Evolutionary conservation across 106 monocot genomes (phyloP).

Genomic region (Apostasia ramifera): DNA sequence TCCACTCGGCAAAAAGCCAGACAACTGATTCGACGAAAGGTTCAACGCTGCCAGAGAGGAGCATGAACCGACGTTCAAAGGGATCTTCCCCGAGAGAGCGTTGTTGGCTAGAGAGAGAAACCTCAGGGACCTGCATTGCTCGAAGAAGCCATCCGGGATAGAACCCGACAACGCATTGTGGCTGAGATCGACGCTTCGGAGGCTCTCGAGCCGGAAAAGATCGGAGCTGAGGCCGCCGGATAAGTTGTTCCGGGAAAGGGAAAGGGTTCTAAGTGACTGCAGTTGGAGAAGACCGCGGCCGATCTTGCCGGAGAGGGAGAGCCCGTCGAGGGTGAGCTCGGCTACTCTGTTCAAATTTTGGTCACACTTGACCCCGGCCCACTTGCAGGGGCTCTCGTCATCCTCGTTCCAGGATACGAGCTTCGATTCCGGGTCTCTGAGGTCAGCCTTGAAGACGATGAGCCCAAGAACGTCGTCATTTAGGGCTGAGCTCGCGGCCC

Average conservation of each 20-base stretch:
- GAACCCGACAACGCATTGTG: slow-evolving; percentile 36
- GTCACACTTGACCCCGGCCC: slow-evolving; percentile 51
- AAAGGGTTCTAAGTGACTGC: slow-evolving; percentile 30
- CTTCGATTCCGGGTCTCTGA: slow-evolving; percentile 28
- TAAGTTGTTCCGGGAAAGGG: slow-evolving; percentile 53
- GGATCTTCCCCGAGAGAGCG: slow-evolving; percentile 36
- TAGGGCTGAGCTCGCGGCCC: slow-evolving; percentile 13
- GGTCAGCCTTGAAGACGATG: slow-evolving; percentile 62
- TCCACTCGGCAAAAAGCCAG: slow-evolving; percentile 26
- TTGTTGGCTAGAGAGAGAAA: slow-evolving; percentile 41
- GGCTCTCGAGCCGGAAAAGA: slow-evolving; percentile 26
- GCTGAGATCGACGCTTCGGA: slow-evolving; percentile 42
- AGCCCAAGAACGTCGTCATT: slow-evolving; percentile 70
- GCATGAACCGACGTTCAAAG: slow-evolving; percentile 34
- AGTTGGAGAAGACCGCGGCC: slow-evolving; percentile 64
- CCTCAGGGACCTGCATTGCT: slow-evolving; percentile 35
- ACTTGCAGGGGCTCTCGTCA: slow-evolving; percentile 45
- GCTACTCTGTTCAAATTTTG: slow-evolving; percentile 20
- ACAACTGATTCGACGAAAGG: slow-evolving; percentile 44
- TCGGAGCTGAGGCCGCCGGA: slow-evolving; percentile 32
- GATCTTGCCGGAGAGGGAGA: slow-evolving; percentile 54
- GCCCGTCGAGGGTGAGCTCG: slow-evolving; percentile 36
- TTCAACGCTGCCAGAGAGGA: slow-evolving; percentile 36
- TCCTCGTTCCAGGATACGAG: slow-evolving; percentile 71
- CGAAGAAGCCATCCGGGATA: slow-evolving; percentile 44